phyloP scores from a whole-genome alignment of 2,329 filamentous ascomycete genomes.

The Penicillium palitans region DNA sequence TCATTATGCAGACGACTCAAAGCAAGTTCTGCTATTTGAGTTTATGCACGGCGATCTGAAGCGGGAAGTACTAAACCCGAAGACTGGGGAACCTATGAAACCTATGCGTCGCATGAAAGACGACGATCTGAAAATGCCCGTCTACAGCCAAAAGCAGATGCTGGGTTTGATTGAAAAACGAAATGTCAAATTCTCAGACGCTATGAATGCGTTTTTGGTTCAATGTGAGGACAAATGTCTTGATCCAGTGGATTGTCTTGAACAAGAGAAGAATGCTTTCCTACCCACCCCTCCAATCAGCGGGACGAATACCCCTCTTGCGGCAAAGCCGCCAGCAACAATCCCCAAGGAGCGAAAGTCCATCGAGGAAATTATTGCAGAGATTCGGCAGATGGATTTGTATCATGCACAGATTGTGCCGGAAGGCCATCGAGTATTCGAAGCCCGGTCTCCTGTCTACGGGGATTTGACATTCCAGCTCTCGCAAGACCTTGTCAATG shows the following conservation, averaged over 20 bases:
- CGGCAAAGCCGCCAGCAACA: slow-evolving; percentile 59
- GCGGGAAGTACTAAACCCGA: slow-evolving; percentile 69
- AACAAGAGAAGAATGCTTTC: slow-evolving; percentile 58
- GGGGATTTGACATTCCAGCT: slow-evolving; percentile 82
- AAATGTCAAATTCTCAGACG: slow-evolving; percentile 77
- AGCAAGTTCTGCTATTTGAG: slow-evolving; percentile 83
- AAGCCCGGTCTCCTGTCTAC: slow-evolving; percentile 76
- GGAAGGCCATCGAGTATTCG: slow-evolving; percentile 87
- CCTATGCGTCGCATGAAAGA: slow-evolving; percentile 68
- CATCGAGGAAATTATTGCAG: slow-evolving; percentile 80
- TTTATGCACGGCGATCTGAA: slow-evolving; percentile 91
- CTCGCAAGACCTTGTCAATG: slow-evolving; percentile 92
- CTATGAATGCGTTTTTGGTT: slow-evolving; percentile 75
- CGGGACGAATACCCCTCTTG: slow-evolving; percentile 39
- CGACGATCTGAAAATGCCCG: slow-evolving; percentile 85
- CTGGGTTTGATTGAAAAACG: slow-evolving; percentile 83
- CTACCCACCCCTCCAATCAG: slow-evolving; percentile 61
- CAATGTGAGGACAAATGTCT: slow-evolving; percentile 62
- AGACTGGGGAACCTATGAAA: slow-evolving; percentile 70
- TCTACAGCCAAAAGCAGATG: slow-evolving; percentile 92
- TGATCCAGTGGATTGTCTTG: slow-evolving; percentile 68
- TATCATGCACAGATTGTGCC: slow-evolving; percentile 92
- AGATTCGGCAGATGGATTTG: slow-evolving; percentile 80
- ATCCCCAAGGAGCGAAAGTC: slow-evolving; percentile 79
- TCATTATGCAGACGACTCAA: slow-evolving; percentile 38